Evolutionary conservation across 2,329 filamentous ascomycete genomes (phyloP), one percentile per base, ranked within the genome.

Genomic region (Claviceps digitariae): DNA sequence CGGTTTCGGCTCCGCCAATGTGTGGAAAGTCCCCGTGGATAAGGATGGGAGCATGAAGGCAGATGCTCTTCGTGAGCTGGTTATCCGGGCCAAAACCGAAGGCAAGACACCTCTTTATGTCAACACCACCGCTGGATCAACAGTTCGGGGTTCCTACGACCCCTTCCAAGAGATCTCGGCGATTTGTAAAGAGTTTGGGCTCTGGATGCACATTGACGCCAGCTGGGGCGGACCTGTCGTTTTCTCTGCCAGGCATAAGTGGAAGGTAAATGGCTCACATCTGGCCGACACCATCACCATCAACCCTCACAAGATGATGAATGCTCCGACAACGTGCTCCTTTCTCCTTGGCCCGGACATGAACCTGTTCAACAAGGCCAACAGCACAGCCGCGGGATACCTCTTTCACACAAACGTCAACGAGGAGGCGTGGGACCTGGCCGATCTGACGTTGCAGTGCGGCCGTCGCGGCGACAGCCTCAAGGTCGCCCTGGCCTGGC

Each of bases 301-400:
- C 52, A 97, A 95, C 68, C 90, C 93, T 54, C 93, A 98, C 72
- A 97, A 97, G 72, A 97, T 97, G 93, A 79, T 97, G 64, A 88
- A 88, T 55, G 87, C 89, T 2, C 91, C 93, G 0, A 73, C 94
- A 43, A 95, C 90, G 0, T 97, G 90, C 71, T 90, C 86, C 0
- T 96, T 95, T 72, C 77, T 98, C 4, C 77, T 98, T 13, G 84
- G 81, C 0, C 78, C 79, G 2, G 90, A 97, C 65, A 70, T 94
- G 64, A 74, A 76, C 53, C 72, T 84, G 25, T 94, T 97, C 67
- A 86, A 93, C 66, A 73, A 71, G 48, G 90, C 90, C 13, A 95
- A 95, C 70, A 95, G 87, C 2, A 77, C 95, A 2, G 84, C 84
- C 0, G 93, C 91, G 0, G 89, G 86, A 4, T 97, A 97, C 63